Percentiles rank a stretch among this genome's conserved stretches.
Evolutionary conservation across 1,284 basidiomycete genomes (phyloP).

Genomic region (Cutaneotrichosporon cavernicola): DNA sequence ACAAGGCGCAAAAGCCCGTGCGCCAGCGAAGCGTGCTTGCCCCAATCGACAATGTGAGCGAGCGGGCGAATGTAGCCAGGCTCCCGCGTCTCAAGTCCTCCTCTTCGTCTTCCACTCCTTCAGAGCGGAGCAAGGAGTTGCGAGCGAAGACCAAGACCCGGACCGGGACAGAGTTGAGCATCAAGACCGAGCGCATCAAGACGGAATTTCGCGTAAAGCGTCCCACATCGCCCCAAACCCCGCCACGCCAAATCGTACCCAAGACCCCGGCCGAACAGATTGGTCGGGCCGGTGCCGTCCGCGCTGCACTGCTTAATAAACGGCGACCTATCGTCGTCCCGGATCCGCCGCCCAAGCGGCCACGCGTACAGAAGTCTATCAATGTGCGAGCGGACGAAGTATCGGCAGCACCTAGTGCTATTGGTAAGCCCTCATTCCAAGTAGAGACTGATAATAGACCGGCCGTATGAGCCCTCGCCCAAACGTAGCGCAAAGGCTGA

Average conservation of each 20-base stretch:
- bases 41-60: neutral
- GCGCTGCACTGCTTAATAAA: slow-evolving; percentile 5
- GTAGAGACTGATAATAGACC: slow-evolving; percentile 1
- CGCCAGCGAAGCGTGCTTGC: neutral
- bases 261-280: slow-evolving; percentile 9
- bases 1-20: neutral
- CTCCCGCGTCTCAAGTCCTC: slow-evolving; percentile 1
- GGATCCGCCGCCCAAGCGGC: slow-evolving; percentile 1
- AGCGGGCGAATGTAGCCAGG: neutral
- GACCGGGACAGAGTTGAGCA: neutral
- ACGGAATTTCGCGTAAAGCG: too few species aligned
- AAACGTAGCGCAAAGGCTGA: neutral
- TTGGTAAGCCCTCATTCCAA: neutral
- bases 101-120: neutral
- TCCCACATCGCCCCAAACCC: neutral
- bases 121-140: too few species aligned
- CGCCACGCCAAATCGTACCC: neutral
- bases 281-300: neutral
- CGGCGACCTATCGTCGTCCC: slow-evolving; percentile 6
- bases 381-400: slow-evolving; percentile 7
- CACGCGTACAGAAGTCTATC: neutral
- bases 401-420: neutral
- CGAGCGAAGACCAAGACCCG: neutral
- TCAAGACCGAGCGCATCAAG: neutral
- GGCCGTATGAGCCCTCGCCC: slow-evolving; percentile 2